Base-by-base conservation (phyloP, 2,329 filamentous ascomycete genomes). In the Trichoderma lentiforme region DNA sequence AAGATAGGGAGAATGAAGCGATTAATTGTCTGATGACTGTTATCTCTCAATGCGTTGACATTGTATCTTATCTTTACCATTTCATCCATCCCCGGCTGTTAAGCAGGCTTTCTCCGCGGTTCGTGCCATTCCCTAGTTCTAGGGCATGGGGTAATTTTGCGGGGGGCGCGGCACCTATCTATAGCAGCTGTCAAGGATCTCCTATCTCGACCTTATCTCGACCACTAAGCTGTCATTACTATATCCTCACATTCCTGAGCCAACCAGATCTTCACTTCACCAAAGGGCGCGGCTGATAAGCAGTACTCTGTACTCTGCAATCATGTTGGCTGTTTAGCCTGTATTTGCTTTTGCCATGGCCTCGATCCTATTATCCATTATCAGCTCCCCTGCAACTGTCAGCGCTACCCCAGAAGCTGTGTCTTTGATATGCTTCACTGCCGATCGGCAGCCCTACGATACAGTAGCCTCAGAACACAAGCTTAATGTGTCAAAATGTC, bases 1-100 rank as follows among this genome's bases (percentile, higher is more conserved):
- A 14, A 69, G 56, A 69, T 69, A 69, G 28, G 36, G 43, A 6
- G 11, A 7, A 9, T 5, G 24, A 18, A 24, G 53, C 28, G 24
- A 69, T 69, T 69, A 58, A 36, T 69, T 51, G 66, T n/a, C 14
- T 12, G 36, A 69, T 69, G 66, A 61, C 66, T 61, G 66, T 69
- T 69, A 69, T 69, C 66, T 51, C 9, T 6, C n/a, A 3, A 69
- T 51, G 18, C 28, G 28, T 18, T 60, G 53, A 61, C 66, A 51
- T 30, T 53, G 15, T 24, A n/a, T 24, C 66, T 69, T 71, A 71
- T 65, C 64, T 39, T 24, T 67, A 15, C 6, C 58, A 39, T 12
- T 4, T 21, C 14, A 34, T 47, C 36, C 24, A 21, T n/a, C 6
- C 18, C 36, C 56, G 43, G 53, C 24, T 43, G 7, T 43, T 43